Base-by-base conservation (phyloP, 2,329 filamentous ascomycete genomes). In the Penicillium brevicompactum region DNA sequence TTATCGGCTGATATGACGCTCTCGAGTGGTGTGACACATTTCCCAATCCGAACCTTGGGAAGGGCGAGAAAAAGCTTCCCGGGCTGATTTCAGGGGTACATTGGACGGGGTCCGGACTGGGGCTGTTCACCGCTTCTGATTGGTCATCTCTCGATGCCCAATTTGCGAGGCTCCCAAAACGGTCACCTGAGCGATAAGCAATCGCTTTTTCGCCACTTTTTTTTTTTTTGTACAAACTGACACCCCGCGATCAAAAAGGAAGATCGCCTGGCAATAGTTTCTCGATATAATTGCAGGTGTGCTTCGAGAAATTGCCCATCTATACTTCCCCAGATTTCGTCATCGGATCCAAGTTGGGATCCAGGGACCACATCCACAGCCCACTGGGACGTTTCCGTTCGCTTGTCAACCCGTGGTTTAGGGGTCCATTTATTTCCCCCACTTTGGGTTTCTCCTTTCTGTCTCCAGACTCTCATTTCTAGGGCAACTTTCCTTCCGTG, bases 141-240 rank as follows among this genome's bases (percentile, higher is more conserved):
- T n/a, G 37, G 31, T 45, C 41, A n/a, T 18, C 10, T 41, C 43
- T 53, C 22, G 37, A 11, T 55, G 63, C 58, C 63, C 59, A 56
- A 63, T 66, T 51, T 53, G 32, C 56, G 46, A 66, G 57, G 62
- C 60, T 54, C 13, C 32, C 24, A 37, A 37, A 37, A 53, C 51
- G 34, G 55, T 63, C 62, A 62, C 62, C 60, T 64, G 62, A 64
- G 57, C 60, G 59, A 64, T 65, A 63, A 60, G 58, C 53, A 49
- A 34, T 38, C 56, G 45, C 18, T 48, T 59, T 57, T 60, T 60
- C 53, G 60, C 60, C 62, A 63, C 58, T 45, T 59, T 60, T 41
- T 49, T 60, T 41, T 49, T 58, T 48, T 52, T 32, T 6, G n/a
- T 34, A 22, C 7, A 37, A 45, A 41, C 55, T n/a, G 21, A 42